A percentile compares a stretch with the other conserved stretches of the same genome.
Evolutionary conservation across 1,284 basidiomycete species (phyloP).

Genomic region (Mycena sp.): DNA sequence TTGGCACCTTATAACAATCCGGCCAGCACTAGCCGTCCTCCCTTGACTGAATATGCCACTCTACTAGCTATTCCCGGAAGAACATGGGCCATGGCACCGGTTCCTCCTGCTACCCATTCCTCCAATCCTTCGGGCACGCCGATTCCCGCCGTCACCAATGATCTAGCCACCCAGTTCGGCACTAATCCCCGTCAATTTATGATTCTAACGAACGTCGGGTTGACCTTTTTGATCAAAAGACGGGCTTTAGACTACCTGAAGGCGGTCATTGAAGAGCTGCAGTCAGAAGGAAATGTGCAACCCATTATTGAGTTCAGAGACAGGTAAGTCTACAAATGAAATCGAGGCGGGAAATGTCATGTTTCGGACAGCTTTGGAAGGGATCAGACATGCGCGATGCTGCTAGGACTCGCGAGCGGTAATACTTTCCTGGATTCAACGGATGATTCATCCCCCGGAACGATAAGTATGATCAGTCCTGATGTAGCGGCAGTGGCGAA

Average conservation of each 20-base stretch:
- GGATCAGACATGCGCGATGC: conserved; percentile 92
- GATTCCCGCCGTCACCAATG: conserved; percentile 69
- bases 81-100: conserved; percentile 83
- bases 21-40: conserved; percentile 61
- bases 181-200: conserved; percentile 82
- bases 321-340: conserved; percentile 53
- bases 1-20: conserved; percentile 42
- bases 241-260: conserved; percentile 86
- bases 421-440: conserved; percentile 73
- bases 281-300: conserved; percentile 72
- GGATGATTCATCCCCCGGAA: conserved; percentile 57
- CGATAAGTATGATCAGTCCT: conserved; percentile 60
- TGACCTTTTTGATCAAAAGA: conserved; percentile 86
- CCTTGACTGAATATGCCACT: conserved; percentile 79
- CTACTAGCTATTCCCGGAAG: conserved; percentile 81
- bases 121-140: conserved; percentile 55
- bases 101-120: conserved; percentile 49
- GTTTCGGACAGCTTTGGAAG: conserved; percentile 74
- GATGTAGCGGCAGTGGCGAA: conserved; percentile 78
- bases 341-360: conserved; percentile 14
- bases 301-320: conserved; percentile 79
- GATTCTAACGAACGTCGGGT: conserved; percentile 85
- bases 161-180: conserved; percentile 83
- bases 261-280: conserved; percentile 78
- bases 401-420: conserved; percentile 82